phyloP scores from a whole-genome alignment of 164 flowering plant species.

The Liquidambar formosana region DNA sequence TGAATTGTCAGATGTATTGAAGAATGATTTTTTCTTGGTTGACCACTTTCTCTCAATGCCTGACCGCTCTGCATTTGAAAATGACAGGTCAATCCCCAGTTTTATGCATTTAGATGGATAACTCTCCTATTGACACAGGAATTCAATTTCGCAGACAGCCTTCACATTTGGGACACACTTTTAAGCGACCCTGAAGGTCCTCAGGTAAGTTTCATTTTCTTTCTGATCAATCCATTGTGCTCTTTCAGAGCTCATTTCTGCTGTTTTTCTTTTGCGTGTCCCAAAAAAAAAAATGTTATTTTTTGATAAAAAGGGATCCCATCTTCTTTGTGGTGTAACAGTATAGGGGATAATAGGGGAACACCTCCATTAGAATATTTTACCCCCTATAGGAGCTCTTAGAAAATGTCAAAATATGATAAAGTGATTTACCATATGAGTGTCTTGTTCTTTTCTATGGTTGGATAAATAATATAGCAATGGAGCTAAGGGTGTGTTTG shows the following conservation, averaged over 20 bases:
- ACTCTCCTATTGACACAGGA: slow-evolving; percentile 97
- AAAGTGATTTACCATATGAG: not conserved
- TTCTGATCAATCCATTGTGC: not conserved
- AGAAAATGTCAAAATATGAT: too few relatives aligned
- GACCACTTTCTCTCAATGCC: not conserved
- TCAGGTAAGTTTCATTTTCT: slow-evolving; percentile 46
- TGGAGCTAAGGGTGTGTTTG: too few relatives aligned
- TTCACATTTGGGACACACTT: slow-evolving; percentile 94
- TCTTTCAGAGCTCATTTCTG: not conserved
- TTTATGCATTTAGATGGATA: slow-evolving; percentile 98
- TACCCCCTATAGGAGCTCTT: too few relatives aligned
- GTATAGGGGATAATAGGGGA: too few relatives aligned
- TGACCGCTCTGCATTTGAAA: slow-evolving; percentile 11
- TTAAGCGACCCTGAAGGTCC: slow-evolving; percentile 98
- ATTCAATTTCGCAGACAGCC: slow-evolving; percentile 85
- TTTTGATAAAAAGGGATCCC: not conserved
- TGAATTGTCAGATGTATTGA: not conserved
- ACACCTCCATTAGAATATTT: too few relatives aligned
- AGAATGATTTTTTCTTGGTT: not conserved
- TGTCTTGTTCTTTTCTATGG: not conserved
- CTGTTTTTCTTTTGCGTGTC: not conserved
- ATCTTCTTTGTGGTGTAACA: too few relatives aligned
- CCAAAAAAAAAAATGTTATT: not conserved
- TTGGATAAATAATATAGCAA: too few relatives aligned
- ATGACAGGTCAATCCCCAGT: slow-evolving; percentile 93